Evolutionary conservation across 495 filamentous ascomycete species (phyloP).

Genomic region (Cairneyella variabilis): DNA sequence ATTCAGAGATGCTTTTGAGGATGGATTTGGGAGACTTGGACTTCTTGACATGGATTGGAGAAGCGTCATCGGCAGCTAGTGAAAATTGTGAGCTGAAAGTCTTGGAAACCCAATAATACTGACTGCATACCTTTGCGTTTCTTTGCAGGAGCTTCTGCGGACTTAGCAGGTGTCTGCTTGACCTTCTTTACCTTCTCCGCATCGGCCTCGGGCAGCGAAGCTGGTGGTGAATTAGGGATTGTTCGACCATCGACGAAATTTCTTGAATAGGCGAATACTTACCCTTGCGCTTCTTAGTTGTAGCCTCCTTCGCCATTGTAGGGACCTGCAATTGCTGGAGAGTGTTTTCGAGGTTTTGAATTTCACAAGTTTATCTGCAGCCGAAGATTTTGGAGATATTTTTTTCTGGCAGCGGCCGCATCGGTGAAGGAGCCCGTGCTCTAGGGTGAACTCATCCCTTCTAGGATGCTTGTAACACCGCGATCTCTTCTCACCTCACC

Average conservation of each 20-base stretch:
- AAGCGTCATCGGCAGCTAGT: slow-evolving; percentile 33
- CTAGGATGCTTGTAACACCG: too few species aligned
- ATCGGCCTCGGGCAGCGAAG: slow-evolving; percentile 18
- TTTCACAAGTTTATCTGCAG: not conserved
- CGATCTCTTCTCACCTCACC: too few species aligned
- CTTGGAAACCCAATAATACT: not conserved
- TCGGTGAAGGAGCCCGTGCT: too few species aligned
- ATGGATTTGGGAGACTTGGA: slow-evolving; percentile 37
- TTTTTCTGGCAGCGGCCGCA: not conserved
- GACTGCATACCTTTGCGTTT: slow-evolving; percentile 49
- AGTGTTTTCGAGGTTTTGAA: slow-evolving; percentile 1
- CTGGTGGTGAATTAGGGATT: slow-evolving; percentile 8
- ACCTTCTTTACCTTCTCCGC: slow-evolving; percentile 39
- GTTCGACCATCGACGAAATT: not conserved
- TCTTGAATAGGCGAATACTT: slow-evolving; percentile 22
- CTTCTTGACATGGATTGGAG: slow-evolving; percentile 21
- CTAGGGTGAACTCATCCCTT: too few species aligned
- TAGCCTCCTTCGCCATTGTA: slow-evolving; percentile 67
- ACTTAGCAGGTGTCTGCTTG: slow-evolving; percentile 19
- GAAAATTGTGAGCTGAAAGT: not conserved
- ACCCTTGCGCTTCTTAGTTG: slow-evolving; percentile 74
- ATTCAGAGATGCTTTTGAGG: slow-evolving; percentile 13
- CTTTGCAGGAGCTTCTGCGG: slow-evolving; percentile 30
- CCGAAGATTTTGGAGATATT: not conserved
- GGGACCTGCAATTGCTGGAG: not conserved